Percentiles rank a stretch among this genome's conserved stretches.
These are phyloP conservation scores for Phtheirospermum japonicum DNA, from an alignment of 257 asterid genomes.

Conservation along the genomic window DNA sequence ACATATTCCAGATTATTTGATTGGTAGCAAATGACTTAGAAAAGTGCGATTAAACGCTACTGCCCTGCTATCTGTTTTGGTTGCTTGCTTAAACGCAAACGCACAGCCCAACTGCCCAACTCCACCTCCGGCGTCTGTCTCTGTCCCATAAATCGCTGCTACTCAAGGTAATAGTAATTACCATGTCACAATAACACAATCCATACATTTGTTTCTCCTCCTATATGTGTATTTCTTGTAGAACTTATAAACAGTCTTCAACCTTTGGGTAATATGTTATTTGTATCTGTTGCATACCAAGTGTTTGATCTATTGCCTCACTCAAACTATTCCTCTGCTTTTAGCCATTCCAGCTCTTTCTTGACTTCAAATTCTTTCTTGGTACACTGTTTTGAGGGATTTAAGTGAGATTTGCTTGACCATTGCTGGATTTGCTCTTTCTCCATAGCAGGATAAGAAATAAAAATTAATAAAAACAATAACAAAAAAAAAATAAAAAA, in stretches of 20 bases:
- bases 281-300: constrained; percentile 21
- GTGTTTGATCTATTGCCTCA: constrained; percentile 33
- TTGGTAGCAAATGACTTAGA: not conserved
- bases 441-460: no score
- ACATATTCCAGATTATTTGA: no score
- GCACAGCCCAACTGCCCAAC: not conserved
- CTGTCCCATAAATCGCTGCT: not conserved
- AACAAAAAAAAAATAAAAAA: not conserved
- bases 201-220: not conserved
- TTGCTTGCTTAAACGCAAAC: not conserved
- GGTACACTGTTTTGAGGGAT: not conserved
- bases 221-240: not conserved
- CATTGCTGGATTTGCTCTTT: not conserved
- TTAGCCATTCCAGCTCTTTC: not conserved
- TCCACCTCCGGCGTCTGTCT: not conserved
- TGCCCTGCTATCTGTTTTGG: not conserved
- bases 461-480: no score
- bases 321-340: constrained; percentile 14
- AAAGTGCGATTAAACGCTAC: not conserved
- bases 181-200: not conserved
- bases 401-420: not conserved
- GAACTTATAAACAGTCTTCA: not conserved
- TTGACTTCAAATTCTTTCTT: no score
- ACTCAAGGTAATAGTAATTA: constrained; percentile 9
- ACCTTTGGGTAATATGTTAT: no score